A percentile compares a stretch with the other conserved stretches of the same genome.
Conservation (phyloP, 2,329 filamentous ascomycete genomes). For the Fusarium musae region DNA sequence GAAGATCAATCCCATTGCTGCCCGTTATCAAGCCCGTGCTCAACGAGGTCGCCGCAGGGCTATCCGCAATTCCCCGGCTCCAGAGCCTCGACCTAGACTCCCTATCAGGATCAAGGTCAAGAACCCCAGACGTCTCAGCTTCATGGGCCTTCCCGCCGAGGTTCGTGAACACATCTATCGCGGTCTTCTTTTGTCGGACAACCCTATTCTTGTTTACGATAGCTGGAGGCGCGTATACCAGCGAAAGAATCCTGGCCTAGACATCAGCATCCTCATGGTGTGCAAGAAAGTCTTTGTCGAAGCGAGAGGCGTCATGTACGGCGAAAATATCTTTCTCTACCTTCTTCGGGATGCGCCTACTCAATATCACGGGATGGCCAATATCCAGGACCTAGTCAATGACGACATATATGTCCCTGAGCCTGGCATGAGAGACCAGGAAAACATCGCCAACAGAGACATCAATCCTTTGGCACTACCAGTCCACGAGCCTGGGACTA, state of each 20-base stretch:
- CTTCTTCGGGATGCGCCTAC: conserved; percentile 53
- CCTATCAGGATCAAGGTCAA: background rate
- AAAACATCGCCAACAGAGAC: background rate
- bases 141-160: conserved; percentile 44
- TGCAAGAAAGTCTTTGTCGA: conserved; percentile 52
- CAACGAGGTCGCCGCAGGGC: background rate
- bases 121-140: background rate
- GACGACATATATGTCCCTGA: conserved; percentile 27
- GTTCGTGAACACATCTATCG: conserved; percentile 48
- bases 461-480: conserved; percentile 4
- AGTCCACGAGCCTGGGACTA: conserved; percentile 33
- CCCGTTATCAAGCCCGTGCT: background rate
- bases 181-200: conserved; percentile 46
- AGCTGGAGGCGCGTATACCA: conserved; percentile 50
- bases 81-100: background rate
- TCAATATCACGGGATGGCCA: conserved; percentile 18
- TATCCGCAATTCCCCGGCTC: background rate
- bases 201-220: conserved; percentile 49
- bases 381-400: conserved; percentile 25
- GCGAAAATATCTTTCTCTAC: conserved; percentile 61
- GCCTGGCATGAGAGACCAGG: background rate
- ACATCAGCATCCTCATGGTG: conserved; percentile 52
- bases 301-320: conserved; percentile 57
- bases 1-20: background rate
- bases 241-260: conserved; percentile 45